Base-by-base conservation (phyloP, 495 filamentous ascomycete species). In the Penicillium canariense region DNA sequence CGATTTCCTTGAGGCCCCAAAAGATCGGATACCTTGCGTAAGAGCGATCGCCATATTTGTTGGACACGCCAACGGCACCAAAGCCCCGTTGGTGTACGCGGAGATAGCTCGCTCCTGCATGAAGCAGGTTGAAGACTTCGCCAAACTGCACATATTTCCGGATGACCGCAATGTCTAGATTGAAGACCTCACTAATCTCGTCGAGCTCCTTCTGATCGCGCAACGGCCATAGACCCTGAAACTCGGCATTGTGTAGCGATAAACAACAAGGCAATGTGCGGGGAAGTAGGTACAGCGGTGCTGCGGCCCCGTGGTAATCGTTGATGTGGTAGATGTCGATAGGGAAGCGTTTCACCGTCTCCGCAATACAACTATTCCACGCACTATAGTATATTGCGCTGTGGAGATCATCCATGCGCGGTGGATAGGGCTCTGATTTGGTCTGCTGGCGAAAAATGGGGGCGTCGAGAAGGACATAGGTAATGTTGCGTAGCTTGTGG, bases 321-420 rank as follows among this genome's bases (percentile, higher is more conserved):
- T 90, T 90, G 62, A 90, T 89, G 68, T 90, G 87, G 68, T 90
- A 90, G 17, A 89, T 67, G 59, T 90, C 86, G 50, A 88, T 79
- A 0, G 84, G 81, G 63, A 81, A 81, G 30, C 78, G 78, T 46
- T 75, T 77, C 57, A 87, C 82, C 0, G 84, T 69, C 52, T 83
- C 70, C 0, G 86, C 84, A 48, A 88, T 85, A 60, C 85, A 88
- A 56, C 80, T 78, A 55, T 89, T 89, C 86, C 86, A 89, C 1
- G 86, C 84, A 0, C 84, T 85, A 62, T 89, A 89, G 70, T 86
- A 84, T 34, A 89, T 81, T 23, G 85, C 86, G 58, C 77, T 82
- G 51, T 87, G 84, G 49, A 89, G 71, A 60, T 89, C 85, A 66
- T 89, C 86, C 86, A 89, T 89, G 20, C 86, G 83, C 25, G 84